A percentile compares a stretch with the other conserved stretches of the same genome.
These are phyloP conservation scores for Pythium brassicae DNA, from an alignment of 352 stramenopile species.

Conservation along the genomic window DNA sequence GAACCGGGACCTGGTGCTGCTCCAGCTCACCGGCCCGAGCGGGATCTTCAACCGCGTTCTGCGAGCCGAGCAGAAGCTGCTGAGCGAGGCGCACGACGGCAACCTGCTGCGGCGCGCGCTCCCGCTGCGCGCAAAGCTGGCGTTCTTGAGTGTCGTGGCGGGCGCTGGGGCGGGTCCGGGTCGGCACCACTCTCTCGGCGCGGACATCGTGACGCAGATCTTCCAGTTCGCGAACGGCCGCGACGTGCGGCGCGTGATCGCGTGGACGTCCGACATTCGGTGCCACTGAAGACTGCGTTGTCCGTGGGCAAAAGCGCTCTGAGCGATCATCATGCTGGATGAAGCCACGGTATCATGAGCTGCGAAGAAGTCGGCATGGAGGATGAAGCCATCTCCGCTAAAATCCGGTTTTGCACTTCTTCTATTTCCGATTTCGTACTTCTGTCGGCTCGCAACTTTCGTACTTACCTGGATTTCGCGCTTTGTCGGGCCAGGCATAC, in stretches of 20 bases:
- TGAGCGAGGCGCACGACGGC: background rate
- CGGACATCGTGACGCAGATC: background rate
- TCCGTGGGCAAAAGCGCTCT: no score
- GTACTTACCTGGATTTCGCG: no score
- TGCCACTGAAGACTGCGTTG: background rate
- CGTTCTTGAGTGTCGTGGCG: conserved; percentile 3
- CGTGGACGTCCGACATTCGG: background rate
- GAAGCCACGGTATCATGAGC: no score
- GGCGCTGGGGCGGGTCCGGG: no score
- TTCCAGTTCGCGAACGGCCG: background rate
- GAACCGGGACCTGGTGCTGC: background rate
- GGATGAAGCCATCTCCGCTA: no score
- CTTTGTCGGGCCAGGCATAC: no score
- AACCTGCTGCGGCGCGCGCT: background rate
- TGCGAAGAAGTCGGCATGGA: no score
- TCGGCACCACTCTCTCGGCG: background rate
- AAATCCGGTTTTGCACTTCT: background rate
- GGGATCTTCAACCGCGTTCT: background rate
- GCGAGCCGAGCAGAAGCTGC: background rate
- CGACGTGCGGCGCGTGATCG: background rate
- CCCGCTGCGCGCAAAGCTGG: background rate
- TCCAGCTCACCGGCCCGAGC: background rate
- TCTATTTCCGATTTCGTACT: background rate
- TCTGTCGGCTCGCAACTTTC: background rate
- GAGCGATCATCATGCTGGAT: no score